A percentile compares a stretch with the other conserved stretches of the same genome.
Evolutionary conservation across 2,329 filamentous ascomycete genomes (phyloP).

Genomic region (Colletotrichum camelliae): DNA sequence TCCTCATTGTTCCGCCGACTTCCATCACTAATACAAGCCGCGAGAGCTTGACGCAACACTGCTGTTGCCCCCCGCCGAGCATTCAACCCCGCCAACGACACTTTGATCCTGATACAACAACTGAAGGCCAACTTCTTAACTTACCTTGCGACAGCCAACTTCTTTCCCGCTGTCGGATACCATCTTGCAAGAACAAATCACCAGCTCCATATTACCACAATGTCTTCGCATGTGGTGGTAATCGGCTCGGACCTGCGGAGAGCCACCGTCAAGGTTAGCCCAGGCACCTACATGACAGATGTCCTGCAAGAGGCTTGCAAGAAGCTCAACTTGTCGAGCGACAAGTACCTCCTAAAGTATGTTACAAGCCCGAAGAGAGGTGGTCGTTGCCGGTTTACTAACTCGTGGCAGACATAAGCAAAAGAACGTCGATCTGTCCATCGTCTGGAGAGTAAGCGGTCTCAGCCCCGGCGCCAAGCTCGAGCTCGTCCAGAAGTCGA

Average conservation of each 20-base stretch:
- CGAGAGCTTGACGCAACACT: constrained; percentile 4
- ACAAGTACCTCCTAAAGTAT: constrained; percentile 83
- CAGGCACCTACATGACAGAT: constrained; percentile 81
- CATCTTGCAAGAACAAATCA: background rate
- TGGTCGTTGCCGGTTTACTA: background rate
- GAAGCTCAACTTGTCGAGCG: constrained; percentile 76
- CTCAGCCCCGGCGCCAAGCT: constrained; percentile 87
- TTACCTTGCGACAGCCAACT: too few relatives aligned
- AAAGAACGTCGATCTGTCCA: constrained; percentile 84
- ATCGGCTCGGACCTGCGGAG: constrained; percentile 81
- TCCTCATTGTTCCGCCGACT: constrained; percentile 2
- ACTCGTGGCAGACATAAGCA: constrained; percentile 74
- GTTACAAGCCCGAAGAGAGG: constrained; percentile 14
- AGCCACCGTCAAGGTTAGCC: constrained; percentile 82
- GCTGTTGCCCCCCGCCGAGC: constrained; percentile 1
- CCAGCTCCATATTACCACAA: constrained; percentile 41
- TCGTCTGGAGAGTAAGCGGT: constrained; percentile 82
- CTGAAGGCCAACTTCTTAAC: background rate
- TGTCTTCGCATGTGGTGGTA: constrained; percentile 90
- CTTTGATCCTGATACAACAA: background rate
- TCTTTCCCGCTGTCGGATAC: background rate
- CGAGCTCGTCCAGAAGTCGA: constrained; percentile 86
- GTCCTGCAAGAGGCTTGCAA: constrained; percentile 86
- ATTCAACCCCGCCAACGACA: constrained; percentile 13
- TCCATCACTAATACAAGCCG: constrained; percentile 2